Conservation (phyloP, 371 early-diverging fungal genomes). For the Batkoa obscura region DNA sequence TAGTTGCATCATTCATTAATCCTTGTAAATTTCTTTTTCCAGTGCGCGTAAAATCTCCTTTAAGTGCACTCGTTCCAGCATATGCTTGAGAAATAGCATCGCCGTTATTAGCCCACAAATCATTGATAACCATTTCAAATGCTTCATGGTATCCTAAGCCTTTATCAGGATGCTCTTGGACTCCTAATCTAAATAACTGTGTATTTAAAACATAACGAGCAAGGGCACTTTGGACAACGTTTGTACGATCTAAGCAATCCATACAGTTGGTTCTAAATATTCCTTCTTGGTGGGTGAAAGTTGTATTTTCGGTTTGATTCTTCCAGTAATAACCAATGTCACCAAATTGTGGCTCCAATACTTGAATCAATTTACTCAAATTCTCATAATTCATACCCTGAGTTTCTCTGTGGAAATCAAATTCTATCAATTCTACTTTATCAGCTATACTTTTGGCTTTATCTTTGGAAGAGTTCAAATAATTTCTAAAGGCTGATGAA, state of each 20-base stretch:
- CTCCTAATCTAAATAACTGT: conserved; percentile 41
- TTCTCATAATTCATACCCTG: conserved; percentile 67
- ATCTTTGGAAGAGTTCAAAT: conserved; percentile 20
- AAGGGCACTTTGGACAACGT: conserved; percentile 88
- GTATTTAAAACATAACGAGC: conserved; percentile 45
- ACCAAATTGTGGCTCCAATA: conserved; percentile 43
- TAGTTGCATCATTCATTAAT: conserved; percentile 53
- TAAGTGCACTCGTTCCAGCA: conserved; percentile 95
- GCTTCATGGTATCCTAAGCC: conserved; percentile 32
- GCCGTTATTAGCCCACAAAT: conserved; percentile 90
- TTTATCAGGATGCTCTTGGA: conserved; percentile 24
- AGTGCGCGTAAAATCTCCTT: conserved; percentile 72
- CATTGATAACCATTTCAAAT: conserved; percentile 29
- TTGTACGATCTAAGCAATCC: conserved; percentile 99
- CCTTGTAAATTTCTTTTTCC: conserved; percentile 64
- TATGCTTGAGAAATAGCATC: conserved; percentile 87
- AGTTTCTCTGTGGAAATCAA: conserved; percentile 95
- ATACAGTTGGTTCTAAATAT: conserved; percentile 97
- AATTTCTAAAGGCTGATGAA: conserved; percentile 57
- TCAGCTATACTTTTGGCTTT: conserved; percentile 20
- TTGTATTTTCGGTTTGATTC: conserved; percentile 7
- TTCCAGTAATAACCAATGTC: conserved; percentile 48
- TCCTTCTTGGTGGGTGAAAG: conserved; percentile 19
- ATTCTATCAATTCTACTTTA: conserved; percentile 52
- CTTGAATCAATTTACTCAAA: conserved; percentile 41